A percentile compares a stretch with the other conserved stretches of the same genome.
phyloP scores from a whole-genome alignment of 2,329 filamentous ascomycete species.

The Hymenoscyphus scutula region DNA sequence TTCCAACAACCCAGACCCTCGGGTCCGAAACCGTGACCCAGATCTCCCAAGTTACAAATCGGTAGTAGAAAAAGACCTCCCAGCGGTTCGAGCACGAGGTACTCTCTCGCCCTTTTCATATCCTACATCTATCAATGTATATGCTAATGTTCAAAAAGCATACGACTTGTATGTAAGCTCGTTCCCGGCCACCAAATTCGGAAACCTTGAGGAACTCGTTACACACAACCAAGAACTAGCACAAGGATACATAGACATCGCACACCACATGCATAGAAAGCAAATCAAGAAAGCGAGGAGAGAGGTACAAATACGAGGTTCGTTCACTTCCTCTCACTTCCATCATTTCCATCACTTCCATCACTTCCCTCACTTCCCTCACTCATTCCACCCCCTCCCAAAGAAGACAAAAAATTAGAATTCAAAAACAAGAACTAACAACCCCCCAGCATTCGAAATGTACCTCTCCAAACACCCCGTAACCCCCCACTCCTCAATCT shows the following conservation, averaged over 20 bases:
- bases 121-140: not conserved
- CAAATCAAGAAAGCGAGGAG: not conserved
- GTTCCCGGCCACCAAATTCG: not conserved
- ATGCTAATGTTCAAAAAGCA: not conserved
- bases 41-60: not conserved
- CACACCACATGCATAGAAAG: not conserved
- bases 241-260: not conserved
- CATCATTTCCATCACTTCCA: too few species aligned
- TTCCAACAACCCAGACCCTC: not conserved
- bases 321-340: not conserved
- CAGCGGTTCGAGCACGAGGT: not conserved
- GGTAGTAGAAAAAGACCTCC: not conserved
- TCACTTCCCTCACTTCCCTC: not conserved
- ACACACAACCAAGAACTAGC: not conserved
- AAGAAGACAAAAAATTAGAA: not conserved
- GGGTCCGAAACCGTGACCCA: not conserved
- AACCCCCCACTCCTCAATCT: not conserved
- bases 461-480: not conserved
- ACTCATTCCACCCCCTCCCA: not conserved
- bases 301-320: not conserved
- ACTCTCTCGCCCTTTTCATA: not conserved
- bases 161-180: not conserved
- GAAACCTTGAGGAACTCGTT: not conserved
- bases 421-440: not conserved
- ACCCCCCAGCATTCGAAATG: not conserved